Evolutionary conservation across 345 rosid genomes (phyloP), one percentile per base, ranked within the genome.

Genomic region (Pugionium dolabratum): DNA sequence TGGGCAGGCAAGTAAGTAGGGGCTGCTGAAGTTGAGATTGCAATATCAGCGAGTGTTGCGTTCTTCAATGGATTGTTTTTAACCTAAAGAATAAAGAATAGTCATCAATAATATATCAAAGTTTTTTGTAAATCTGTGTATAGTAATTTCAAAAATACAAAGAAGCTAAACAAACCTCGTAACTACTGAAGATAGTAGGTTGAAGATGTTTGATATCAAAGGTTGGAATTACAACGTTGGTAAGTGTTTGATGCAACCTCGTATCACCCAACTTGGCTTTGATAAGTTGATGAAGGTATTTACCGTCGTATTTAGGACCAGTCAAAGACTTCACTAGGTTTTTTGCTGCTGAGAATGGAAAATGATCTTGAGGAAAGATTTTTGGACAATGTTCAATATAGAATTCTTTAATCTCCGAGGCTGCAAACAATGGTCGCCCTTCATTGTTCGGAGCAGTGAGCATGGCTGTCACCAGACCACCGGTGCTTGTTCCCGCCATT

Each of bases 401-500:
- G 36, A 86, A 86, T 3, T 63, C 75, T 1, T 74, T 84, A 32
- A 89, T 81, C 29, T 89, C 96, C 46, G 81, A 78, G 47, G 88
- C 91, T 2, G 86, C 84, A 34, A 81, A 85, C 10, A 87, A 55
- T 6, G 94, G 94, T 9, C 90, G 83, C 7, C 84, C 79, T 9
- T 77, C 29, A 30, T 80, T 79, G 52, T 86, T 64, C 1, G 91
- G 96, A 4, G 84, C 51, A 0, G 87, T 74, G 2, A 89, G 74
- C 96, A 89, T 89, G 41, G 89, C 85, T 0, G 89, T 78, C 10
- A 89, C 81, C 0, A 89, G 83, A 31, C 96, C 93, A 0, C 96
- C 93, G 0, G 90, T 86, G 80, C 95, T 86, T 1, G 91, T 88
- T 39, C 91, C 91, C 0, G 87, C 66, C 3, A 88, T 76, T 40